Percentiles rank a stretch among this genome's conserved stretches.
Evolutionary conservation across 192 early-diverging fungal species (phyloP).

Genomic region (Coemansia erecta): DNA sequence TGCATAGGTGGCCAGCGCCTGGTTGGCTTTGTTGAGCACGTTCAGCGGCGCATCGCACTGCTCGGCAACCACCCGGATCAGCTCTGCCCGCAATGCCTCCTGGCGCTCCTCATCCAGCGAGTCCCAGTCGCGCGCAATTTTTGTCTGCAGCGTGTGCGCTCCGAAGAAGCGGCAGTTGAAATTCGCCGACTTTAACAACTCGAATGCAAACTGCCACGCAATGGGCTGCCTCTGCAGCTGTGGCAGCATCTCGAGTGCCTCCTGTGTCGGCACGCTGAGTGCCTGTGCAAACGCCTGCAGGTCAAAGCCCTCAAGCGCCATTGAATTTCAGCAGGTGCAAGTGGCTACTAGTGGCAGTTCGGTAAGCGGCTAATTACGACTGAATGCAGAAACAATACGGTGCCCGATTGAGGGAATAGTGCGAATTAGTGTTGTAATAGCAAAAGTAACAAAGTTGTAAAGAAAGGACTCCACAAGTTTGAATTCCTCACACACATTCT

Average conservation of each 20-base stretch:
- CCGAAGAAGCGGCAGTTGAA: conserved; percentile 50
- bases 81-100: conserved; percentile 29
- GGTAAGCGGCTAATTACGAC: too few relatives aligned
- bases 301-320: conserved; percentile 39
- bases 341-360: too few relatives aligned
- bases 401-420: too few relatives aligned
- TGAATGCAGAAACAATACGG: too few relatives aligned
- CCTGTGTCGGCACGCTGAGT: conserved; percentile 43
- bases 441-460: too few relatives aligned
- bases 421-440: too few relatives aligned
- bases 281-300: conserved; percentile 43
- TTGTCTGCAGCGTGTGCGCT: conserved; percentile 45
- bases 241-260: conserved; percentile 39
- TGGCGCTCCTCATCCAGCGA: conserved; percentile 44
- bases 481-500: too few relatives aligned
- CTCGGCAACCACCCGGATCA: conserved; percentile 34
- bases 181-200: conserved; percentile 28
- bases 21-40: conserved; percentile 39
- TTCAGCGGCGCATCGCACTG: conserved; percentile 30
- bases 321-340: background rate
- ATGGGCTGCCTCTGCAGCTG: conserved; percentile 37
- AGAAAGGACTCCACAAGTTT: too few relatives aligned
- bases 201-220: conserved; percentile 50
- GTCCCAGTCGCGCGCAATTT: conserved; percentile 41
- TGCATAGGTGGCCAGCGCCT: conserved; percentile 39